Evolutionary conservation across 495 filamentous ascomycete species (phyloP).

Genomic region (Aspergillus funiculosus): DNA sequence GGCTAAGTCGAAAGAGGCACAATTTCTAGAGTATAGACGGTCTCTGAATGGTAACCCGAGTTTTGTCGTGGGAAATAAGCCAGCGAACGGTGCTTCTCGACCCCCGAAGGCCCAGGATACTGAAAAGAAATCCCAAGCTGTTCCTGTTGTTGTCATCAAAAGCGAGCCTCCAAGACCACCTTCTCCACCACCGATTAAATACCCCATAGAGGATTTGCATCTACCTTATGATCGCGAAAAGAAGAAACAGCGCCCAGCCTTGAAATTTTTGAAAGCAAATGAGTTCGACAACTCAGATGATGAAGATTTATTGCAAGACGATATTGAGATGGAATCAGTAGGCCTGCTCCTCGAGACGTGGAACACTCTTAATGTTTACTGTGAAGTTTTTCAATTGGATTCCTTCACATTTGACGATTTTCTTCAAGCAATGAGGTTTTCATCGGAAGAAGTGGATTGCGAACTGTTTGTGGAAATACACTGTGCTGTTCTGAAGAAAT

Average conservation of each 20-base stretch:
- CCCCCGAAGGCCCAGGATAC: slow-evolving; percentile 37
- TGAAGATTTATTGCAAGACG: slow-evolving; percentile 44
- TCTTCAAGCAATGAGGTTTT: slow-evolving; percentile 76
- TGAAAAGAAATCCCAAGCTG: slow-evolving; percentile 30
- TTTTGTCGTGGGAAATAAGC: slow-evolving; percentile 31
- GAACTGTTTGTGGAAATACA: slow-evolving; percentile 87
- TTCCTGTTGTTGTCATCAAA: slow-evolving; percentile 34
- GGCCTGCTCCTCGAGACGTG: slow-evolving; percentile 81
- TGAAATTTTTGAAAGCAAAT: slow-evolving; percentile 71
- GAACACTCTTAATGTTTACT: slow-evolving; percentile 95
- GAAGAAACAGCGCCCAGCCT: slow-evolving; percentile 57
- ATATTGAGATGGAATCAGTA: slow-evolving; percentile 72
- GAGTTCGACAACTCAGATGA: slow-evolving; percentile 36
- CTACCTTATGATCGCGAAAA: slow-evolving; percentile 53
- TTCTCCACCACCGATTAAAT: slow-evolving; percentile 76
- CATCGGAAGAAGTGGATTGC: slow-evolving; percentile 70
- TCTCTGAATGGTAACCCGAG: slow-evolving; percentile 47
- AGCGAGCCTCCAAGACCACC: slow-evolving; percentile 45
- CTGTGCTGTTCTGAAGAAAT: slow-evolving; percentile 80
- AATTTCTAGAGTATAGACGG: slow-evolving; percentile 49
- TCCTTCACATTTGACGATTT: slow-evolving; percentile 98
- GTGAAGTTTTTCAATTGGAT: slow-evolving; percentile 85
- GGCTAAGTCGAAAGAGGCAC: slow-evolving; percentile 41
- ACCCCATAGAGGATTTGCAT: slow-evolving; percentile 92
- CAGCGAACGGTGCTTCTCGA: slow-evolving; percentile 27